phyloP scores from a whole-genome alignment of 2,329 filamentous ascomycete species.

The Colletotrichum incanum region DNA sequence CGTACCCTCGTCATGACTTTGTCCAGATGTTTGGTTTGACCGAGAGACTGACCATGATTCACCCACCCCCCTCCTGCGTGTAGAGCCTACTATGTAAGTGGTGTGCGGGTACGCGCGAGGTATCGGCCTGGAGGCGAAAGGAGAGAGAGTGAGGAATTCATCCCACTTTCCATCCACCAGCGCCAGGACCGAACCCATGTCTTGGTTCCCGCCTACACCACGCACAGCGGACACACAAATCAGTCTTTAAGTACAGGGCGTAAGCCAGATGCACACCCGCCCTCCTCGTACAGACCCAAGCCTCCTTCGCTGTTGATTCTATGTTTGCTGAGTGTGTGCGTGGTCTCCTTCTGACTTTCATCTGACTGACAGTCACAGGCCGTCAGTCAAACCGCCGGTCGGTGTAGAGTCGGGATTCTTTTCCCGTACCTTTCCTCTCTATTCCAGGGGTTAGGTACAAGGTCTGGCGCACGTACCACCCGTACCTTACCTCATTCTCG shows the following conservation, averaged over 20 bases:
- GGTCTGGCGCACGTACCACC: conserved; percentile 24
- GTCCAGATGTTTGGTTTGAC: conserved; percentile 27
- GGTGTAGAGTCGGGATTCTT: conserved; percentile 36
- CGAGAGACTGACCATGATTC: conserved; percentile 38
- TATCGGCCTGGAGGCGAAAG: not conserved
- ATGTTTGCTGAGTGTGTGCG: not conserved
- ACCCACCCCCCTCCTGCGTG: conserved; percentile 21
- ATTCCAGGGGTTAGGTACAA: not conserved
- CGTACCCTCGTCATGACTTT: conserved; percentile 18
- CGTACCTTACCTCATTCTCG: conserved; percentile 34
- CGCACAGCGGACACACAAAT: not conserved
- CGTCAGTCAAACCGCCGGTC: not conserved
- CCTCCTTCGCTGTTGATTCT: not conserved
- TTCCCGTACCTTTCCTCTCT: conserved; percentile 3
- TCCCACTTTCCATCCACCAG: conserved; percentile 37
- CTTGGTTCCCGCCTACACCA: conserved; percentile 12
- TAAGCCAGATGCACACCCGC: conserved; percentile 5
- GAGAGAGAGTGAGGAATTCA: conserved; percentile 18
- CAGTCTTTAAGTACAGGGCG: conserved; percentile 8
- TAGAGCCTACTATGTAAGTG: not conserved
- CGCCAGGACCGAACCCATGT: conserved; percentile 31
- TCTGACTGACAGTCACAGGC: conserved; percentile 3
- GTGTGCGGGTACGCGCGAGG: not conserved
- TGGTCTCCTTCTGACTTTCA: conserved; percentile 2
- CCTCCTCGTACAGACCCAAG: not conserved